Percentiles rank a stretch among this genome's conserved stretches.
These are phyloP conservation scores for Trichoderma sp. DNA, from an alignment of 2,329 filamentous ascomycete species.

Conservation along the genomic window DNA sequence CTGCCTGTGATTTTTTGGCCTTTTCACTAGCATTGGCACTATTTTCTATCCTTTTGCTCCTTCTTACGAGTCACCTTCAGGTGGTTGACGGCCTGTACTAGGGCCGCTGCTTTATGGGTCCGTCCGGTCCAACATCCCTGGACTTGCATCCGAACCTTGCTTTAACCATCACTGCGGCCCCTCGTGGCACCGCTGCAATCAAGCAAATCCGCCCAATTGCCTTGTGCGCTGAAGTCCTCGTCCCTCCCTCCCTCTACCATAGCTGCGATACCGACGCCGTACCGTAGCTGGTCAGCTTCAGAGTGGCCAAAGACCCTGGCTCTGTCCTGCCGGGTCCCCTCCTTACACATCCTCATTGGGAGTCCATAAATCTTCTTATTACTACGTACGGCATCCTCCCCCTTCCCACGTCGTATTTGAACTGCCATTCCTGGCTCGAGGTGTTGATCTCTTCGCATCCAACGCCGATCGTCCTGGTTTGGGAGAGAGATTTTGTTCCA, in stretches of 20 bases:
- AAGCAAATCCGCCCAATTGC: background rate
- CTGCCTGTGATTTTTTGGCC: background rate
- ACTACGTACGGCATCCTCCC: constrained; percentile 10
- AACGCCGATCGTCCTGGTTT: constrained; percentile 15
- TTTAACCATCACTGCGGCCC: background rate
- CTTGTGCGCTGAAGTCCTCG: background rate
- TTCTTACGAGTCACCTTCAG: constrained; percentile 9
- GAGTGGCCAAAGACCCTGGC: background rate
- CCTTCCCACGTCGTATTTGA: constrained; percentile 13
- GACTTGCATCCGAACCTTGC: constrained; percentile 12
- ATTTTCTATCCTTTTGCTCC: background rate
- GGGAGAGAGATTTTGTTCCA: background rate
- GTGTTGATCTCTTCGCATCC: constrained; percentile 9
- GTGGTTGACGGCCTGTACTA: background rate
- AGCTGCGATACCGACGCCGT: background rate
- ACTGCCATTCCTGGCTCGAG: background rate
- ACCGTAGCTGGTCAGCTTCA: background rate
- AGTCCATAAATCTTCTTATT: constrained; percentile 6
- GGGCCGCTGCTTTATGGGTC: background rate
- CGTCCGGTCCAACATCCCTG: background rate
- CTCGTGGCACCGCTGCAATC: constrained; percentile 10
- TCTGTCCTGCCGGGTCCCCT: background rate
- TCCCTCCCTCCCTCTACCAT: background rate
- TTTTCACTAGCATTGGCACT: background rate
- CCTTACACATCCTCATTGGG: constrained; percentile 4